These are phyloP conservation scores for Russula virescens DNA, from an alignment of 768 basidiomycete species.

Conservation along the genomic window DNA sequence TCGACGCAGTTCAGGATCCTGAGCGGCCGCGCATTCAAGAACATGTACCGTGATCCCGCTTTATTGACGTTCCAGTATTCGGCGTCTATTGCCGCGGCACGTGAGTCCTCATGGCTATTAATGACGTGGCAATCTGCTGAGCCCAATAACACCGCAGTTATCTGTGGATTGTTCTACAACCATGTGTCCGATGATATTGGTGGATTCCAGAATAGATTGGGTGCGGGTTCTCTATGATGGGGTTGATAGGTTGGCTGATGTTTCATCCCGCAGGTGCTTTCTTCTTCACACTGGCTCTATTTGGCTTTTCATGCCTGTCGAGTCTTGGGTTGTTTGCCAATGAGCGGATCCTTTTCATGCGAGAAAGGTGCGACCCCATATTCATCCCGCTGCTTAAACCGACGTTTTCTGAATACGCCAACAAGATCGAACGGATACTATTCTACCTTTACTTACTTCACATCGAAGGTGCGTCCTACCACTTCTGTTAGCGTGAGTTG, in stretches of 20 bases:
- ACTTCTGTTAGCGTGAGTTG: neutral
- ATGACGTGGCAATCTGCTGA: constrained; percentile 16
- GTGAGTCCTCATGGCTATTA: constrained; percentile 42
- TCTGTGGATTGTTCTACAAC: constrained; percentile 92
- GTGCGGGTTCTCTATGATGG: constrained; percentile 34
- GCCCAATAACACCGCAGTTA: constrained; percentile 40
- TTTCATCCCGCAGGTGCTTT: constrained; percentile 58
- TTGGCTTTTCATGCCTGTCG: constrained; percentile 94
- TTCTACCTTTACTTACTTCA: constrained; percentile 92
- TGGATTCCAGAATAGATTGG: constrained; percentile 93
- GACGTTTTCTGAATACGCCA: neutral
- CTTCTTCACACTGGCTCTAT: constrained; percentile 95
- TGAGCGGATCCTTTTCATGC: constrained; percentile 94
- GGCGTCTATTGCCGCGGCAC: constrained; percentile 74
- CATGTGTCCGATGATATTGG: constrained; percentile 90
- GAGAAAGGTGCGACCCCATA: constrained; percentile 67
- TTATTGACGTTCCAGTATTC: constrained; percentile 87
- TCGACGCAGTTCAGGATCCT: constrained; percentile 89
- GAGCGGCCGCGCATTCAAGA: constrained; percentile 97
- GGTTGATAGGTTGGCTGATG: neutral
- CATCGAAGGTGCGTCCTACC: constrained; percentile 63
- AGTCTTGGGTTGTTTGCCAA: constrained; percentile 92
- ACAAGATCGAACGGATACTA: constrained; percentile 94
- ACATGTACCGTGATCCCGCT: constrained; percentile 91
- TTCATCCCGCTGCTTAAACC: neutral